Evolutionary conservation across 2,329 filamentous ascomycete genomes (phyloP), one percentile per base, ranked within the genome.

Genomic region (Penicillium sp.): DNA sequence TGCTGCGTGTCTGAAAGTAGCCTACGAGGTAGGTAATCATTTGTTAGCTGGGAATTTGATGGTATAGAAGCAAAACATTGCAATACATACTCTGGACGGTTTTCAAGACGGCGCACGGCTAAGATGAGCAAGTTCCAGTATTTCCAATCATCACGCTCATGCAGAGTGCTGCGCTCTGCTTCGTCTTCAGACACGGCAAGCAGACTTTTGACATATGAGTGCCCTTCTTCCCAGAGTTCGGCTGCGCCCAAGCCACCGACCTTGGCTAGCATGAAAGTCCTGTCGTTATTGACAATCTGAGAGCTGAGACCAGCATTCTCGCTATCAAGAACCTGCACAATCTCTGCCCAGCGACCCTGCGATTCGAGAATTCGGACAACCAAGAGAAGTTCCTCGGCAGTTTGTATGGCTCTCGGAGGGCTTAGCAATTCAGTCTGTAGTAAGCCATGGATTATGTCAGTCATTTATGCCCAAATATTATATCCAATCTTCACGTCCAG

Each of bases 321-420:
- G 57, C 75, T 76, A 52, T 76, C 68, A 27, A 81, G 69, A 16
- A 81, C 65, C 46, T 75, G 71, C 40, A 78, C 65, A 31, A 75
- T 67, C 57, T 81, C 79, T 38, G 65, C 58, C 48, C 71, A 65
- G 21, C 69, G 72, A 4, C 67, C 72, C 62, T 79, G 78, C 4
- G 70, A 68, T 51, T 76, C 71, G 54, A 77, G 76, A 31, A 81
- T 73, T 50, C 75, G 72, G 39, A 78, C 60, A 19, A 81, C 70
- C 27, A 81, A 67, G 31, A 74, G 65, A 38, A 81, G 62, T 61
- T 81, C 79, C 63, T 79, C 77, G 38, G 74, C 62, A n/a, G 67
- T 76, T 65, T 79, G 76, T 29, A 81, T 76, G 36, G 76, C 74
- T 68, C 76, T 76, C 48, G 74, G 70, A 47, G 70, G 70, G 59